Base-by-base conservation (phyloP, 2,329 filamentous ascomycete genomes). In the Gliomastix tumulicola region DNA sequence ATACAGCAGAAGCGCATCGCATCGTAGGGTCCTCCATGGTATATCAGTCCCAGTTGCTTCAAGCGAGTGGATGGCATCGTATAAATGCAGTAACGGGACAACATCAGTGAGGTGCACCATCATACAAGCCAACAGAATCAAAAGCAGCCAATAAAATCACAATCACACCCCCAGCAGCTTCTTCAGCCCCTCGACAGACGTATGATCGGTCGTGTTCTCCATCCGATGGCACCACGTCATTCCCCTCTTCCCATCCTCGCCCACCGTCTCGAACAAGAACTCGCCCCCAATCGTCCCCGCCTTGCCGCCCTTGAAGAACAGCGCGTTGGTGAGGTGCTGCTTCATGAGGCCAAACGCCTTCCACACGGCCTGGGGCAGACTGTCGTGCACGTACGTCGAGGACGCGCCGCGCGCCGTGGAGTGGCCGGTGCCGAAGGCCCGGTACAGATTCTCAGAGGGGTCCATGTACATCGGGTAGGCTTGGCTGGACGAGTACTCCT, bases 171-270 rank as follows among this genome's bases (percentile, higher is more conserved):
- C n/a, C n/a, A n/a, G n/a, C n/a, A n/a, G n/a, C n/a, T n/a, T n/a
- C n/a, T n/a, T n/a, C n/a, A n/a, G n/a, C n/a, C n/a, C n/a, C n/a
- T n/a, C n/a, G n/a, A n/a, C n/a, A n/a, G n/a, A n/a, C n/a, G n/a
- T n/a, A n/a, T 92, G 87, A 46, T 89, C 86, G 34, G 85, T 65
- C 11, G 85, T 89, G 39, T 76, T 84, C 52, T 69, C 69, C 86
- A 94, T 94, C 20, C 84, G 71, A 59, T 90, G 84, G 48, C 82
- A 88, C 86, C 86, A 92, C 2, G 76, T 79, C 21, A 86, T 71
- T 37, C 63, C 65, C 60, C 83, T 82, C 49, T 74, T 66, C 49
- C 74, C 65, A 3, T 54, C 49, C 30, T 71, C 40, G 4, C 64
- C 56, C 4, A 57, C 41, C 0, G 72, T 71, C 52, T 84, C 80